Evolutionary conservation across 139 green algal species (phyloP), one percentile per base, ranked within the genome.

Genomic region (Coelastrella sp.): DNA sequence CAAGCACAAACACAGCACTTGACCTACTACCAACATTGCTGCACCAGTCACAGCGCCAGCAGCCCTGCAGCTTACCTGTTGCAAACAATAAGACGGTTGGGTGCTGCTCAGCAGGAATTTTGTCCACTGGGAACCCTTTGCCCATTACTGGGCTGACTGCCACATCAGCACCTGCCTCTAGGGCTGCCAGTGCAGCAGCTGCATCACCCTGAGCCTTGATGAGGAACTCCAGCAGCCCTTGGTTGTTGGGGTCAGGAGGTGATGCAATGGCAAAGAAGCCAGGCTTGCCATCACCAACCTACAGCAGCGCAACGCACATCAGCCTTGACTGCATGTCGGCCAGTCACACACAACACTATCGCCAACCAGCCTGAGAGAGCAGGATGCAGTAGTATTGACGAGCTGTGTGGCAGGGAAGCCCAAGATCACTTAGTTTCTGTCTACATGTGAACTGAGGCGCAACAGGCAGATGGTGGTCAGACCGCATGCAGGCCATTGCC

Each of bases 251-350:
- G 80, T 88, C 88, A 19, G 97, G 97, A 3, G 95, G 63, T 0
- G 96, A 99, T 6, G 97, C 96, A 82, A 99, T 98, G 35, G 97
- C 97, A 79, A 98, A 97, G 93, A 98, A 92, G 79, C 96, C 95
- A 20, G 97, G 85, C 93, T 98, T 98, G 89, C 88, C 92, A 57
- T 98, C 96, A 59, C 90, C 92, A 0, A 94, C 87, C 90, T 75
- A 91, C 82, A 72, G 35, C 96, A 96, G 78, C 93, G 96, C 90
- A 59, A 89, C 14, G 63, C 63, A 15, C 63, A 76, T 76, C 35
- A 49, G 35, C 35, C 35, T 49, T 49, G 35, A 49, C 35, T 49
- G 35, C 35, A 49, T 49, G 35, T 49, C 35, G 35, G 35, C 35
- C 35, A 49, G 35, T 49, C 35, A 49, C 35, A 49, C 35, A 49